phyloP scores from a whole-genome alignment of 1,284 basidiomycete species.

The Trametes polyzona region DNA sequence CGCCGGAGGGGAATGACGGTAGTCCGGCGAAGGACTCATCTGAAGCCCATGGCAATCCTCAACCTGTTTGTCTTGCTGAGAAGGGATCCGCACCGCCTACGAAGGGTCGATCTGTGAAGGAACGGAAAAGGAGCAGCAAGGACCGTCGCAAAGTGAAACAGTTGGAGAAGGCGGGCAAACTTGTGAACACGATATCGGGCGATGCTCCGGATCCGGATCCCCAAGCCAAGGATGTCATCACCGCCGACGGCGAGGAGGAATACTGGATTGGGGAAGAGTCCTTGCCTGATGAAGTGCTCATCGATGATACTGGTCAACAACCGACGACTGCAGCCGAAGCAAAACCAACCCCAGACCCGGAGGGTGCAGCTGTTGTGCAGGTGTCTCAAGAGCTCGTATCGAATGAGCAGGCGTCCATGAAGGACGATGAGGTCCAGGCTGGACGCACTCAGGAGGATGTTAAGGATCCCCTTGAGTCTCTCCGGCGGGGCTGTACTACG shows the following conservation, averaged over 20 bases:
- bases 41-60: too few species aligned
- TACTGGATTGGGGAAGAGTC: slow-evolving; percentile 15
- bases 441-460: background rate
- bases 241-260: slow-evolving; percentile 11
- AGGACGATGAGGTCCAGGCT: background rate
- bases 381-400: too few species aligned
- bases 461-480: background rate
- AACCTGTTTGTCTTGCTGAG: too few species aligned
- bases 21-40: too few species aligned
- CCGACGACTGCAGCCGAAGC: background rate
- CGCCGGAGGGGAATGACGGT: too few species aligned
- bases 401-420: too few species aligned
- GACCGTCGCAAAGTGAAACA: background rate
- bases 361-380: background rate
- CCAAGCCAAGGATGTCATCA: background rate
- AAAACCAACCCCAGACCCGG: background rate
- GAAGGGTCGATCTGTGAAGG: too few species aligned
- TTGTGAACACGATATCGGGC: background rate
- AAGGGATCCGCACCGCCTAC: background rate
- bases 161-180: background rate
- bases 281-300: slow-evolving; percentile 5
- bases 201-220: background rate
- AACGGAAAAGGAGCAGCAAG: background rate
- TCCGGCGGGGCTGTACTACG: background rate
- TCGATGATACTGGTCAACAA: background rate